Percentiles rank a stretch among this genome's conserved stretches.
These are phyloP conservation scores for Tylopilus intermedius DNA, from an alignment of 768 basidiomycete genomes.

Conservation along the genomic window DNA sequence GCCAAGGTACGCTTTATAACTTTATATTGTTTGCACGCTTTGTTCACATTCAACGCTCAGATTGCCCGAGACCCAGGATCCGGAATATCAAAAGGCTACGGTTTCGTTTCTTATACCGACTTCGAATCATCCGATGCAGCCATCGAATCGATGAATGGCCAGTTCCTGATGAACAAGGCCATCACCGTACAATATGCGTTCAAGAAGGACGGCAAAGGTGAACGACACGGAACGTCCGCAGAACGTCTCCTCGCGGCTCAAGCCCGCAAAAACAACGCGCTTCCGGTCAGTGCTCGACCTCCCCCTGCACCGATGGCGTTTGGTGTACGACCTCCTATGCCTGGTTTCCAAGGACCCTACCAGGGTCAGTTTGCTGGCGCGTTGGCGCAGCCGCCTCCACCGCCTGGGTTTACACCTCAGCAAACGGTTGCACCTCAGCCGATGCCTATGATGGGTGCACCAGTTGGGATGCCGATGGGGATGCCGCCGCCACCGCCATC, in stretches of 20 bases:
- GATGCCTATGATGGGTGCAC: conserved; percentile 34
- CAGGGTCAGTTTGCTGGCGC: conserved; percentile 93
- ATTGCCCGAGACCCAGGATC: conserved; percentile 84
- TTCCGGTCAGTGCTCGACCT: conserved; percentile 72
- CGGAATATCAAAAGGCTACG: conserved; percentile 92
- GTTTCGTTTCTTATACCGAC: conserved; percentile 95
- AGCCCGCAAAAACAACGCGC: conserved; percentile 90
- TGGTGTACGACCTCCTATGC: conserved; percentile 59
- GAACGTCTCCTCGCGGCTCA: conserved; percentile 94
- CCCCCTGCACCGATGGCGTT: conserved; percentile 72
- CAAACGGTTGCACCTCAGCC: conserved; percentile 54
- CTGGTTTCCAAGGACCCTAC: conserved; percentile 71
- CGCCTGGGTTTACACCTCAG: conserved; percentile 72
- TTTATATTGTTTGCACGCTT: neutral
- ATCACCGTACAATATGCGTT: conserved; percentile 97
- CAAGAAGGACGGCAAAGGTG: conserved; percentile 98
- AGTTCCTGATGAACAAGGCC: conserved; percentile 98
- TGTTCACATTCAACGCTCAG: conserved; percentile 36
- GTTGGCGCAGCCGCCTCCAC: conserved; percentile 76
- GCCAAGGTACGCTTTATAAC: conserved; percentile 56
- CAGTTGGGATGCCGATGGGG: conserved; percentile 31
- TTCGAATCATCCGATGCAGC: conserved; percentile 97
- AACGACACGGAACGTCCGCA: conserved; percentile 94
- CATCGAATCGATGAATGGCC: conserved; percentile 93
- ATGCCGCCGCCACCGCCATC: conserved; percentile 31